Percentiles rank a stretch among this genome's conserved stretches.
These are phyloP conservation scores for Ustilago cynodontis DNA, from an alignment of 1,284 basidiomycete species.

Conservation along the genomic window DNA sequence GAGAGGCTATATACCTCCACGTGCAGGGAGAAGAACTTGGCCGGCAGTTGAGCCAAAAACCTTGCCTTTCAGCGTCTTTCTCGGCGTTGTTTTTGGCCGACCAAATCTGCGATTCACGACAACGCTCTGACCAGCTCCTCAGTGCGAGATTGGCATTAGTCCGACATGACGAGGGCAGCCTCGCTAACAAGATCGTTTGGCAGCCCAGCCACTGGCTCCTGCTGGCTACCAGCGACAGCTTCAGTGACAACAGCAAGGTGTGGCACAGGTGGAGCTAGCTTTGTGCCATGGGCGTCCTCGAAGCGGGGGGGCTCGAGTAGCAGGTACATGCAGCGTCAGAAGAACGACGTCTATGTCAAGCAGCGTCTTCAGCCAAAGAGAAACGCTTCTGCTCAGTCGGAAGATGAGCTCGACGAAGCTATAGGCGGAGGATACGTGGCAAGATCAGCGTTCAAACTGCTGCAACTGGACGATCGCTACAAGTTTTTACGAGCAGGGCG, in stretches of 20 bases:
- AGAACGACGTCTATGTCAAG: conserved; percentile 44
- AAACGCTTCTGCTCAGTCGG: not conserved
- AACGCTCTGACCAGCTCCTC: not conserved
- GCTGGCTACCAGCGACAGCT: too few relatives aligned
- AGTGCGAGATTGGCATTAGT: not conserved
- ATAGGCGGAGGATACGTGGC: conserved; percentile 42
- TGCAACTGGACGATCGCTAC: conserved; percentile 57
- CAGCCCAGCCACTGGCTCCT: not conserved
- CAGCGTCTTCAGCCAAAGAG: conserved; percentile 18
- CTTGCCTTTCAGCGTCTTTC: not conserved
- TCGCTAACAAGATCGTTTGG: not conserved
- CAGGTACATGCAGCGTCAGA: conserved; percentile 49
- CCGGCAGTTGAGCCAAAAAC: conserved; percentile 3
- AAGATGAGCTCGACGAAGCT: conserved; percentile 9
- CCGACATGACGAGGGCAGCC: not conserved
- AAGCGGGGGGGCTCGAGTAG: conserved; percentile 45
- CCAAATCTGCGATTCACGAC: not conserved
- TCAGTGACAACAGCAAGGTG: not conserved
- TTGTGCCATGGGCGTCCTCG: conserved; percentile 24
- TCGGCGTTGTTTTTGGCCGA: conserved; percentile 10
- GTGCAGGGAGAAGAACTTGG: conserved; percentile 3
- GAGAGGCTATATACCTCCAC: conserved; percentile 2
- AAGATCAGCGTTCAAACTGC: conserved; percentile 64
- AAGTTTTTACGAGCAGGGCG: conserved; percentile 46
- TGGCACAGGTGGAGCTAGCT: not conserved